Evolutionary conservation across 495 filamentous ascomycete genomes (phyloP), one percentile per base, ranked within the genome.

Genomic region (Penicillium nucicola): DNA sequence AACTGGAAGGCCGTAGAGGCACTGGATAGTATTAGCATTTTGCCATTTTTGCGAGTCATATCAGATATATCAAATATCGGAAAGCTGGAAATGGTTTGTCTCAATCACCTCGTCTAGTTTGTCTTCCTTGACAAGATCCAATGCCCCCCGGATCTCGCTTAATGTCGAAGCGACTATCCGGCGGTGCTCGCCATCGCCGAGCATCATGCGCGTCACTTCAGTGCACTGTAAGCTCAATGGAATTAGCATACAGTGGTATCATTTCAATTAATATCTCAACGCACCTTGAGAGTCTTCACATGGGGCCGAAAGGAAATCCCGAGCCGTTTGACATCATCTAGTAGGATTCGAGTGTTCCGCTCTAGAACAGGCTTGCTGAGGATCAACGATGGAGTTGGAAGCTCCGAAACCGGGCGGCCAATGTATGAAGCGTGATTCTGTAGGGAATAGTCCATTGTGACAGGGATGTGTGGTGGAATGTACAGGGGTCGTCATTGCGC

Each of bases 231-330:
- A 30, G 28, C 28, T 31, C 46, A 38, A 25, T 28, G 8, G 7
- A 20, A 15, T 56, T 52, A 53, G 45, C 22, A 28, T 28, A 28
- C 7, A 28, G 6, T 28, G 2, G 2, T 9, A 28, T 28, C 0
- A 5, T 28, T 9, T 28, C 25, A 28, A 28, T 28, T 28, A 8
- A 28, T 9, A 28, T 2, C 7, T 2, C 5, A 9, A 28, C 25
- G 6, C 42, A 69, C 68, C 62, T 71, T 71, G 28, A 69, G 51
- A 3, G 68, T 71, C 52, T 71, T 71, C 5, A 71, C 66, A 55
- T 69, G 68, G 4, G 66, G 59, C 23, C 68, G 45, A 40, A 71
- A 69, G 11, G 40, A 34, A 53, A 71, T 65, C 1, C 64, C 60
- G 36, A 69, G 34, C 12, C 34, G 31, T 41, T 66, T 52, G 4